These are phyloP conservation scores for Podila clonocystis DNA, from an alignment of 192 early-diverging fungal genomes.

Conservation along the genomic window DNA sequence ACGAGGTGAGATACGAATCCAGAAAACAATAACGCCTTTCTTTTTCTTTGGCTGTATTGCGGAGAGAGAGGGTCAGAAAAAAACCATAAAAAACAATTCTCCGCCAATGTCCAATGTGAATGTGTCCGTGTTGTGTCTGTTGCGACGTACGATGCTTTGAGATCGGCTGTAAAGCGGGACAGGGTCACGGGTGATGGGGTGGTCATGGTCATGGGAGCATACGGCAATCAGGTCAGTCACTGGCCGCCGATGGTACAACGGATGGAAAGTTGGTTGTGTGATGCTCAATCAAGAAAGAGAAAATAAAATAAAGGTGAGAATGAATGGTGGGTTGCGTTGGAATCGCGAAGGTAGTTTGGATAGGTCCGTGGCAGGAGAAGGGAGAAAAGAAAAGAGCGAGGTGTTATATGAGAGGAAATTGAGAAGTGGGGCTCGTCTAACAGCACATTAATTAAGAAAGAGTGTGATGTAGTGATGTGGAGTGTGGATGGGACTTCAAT, in stretches of 20 bases:
- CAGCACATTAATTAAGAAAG: no score
- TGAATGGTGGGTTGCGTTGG: no score
- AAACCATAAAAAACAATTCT: not conserved
- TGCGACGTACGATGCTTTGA: slow-evolving; percentile 32
- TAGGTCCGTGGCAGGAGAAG: no score
- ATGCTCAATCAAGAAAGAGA: no score
- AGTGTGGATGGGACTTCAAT: no score
- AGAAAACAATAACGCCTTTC: not conserved
- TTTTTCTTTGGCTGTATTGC: not conserved
- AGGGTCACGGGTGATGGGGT: slow-evolving; percentile 27
- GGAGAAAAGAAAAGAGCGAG: no score
- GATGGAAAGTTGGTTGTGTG: not conserved
- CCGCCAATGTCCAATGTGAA: not conserved
- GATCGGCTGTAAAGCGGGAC: slow-evolving; percentile 35
- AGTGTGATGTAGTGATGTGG: no score
- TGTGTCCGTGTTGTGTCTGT: not conserved
- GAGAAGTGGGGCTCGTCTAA: no score
- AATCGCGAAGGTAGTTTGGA: no score
- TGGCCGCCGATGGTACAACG: not conserved
- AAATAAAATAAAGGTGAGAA: no score
- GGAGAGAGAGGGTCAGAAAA: not conserved
- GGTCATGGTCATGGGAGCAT: slow-evolving; percentile 18
- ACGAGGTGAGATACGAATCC: not conserved
- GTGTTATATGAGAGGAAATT: no score
- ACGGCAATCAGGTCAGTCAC: slow-evolving; percentile 5